phyloP scores from a whole-genome alignment of 1,139 yeast species.

The Zygosaccharomyces sapae region DNA sequence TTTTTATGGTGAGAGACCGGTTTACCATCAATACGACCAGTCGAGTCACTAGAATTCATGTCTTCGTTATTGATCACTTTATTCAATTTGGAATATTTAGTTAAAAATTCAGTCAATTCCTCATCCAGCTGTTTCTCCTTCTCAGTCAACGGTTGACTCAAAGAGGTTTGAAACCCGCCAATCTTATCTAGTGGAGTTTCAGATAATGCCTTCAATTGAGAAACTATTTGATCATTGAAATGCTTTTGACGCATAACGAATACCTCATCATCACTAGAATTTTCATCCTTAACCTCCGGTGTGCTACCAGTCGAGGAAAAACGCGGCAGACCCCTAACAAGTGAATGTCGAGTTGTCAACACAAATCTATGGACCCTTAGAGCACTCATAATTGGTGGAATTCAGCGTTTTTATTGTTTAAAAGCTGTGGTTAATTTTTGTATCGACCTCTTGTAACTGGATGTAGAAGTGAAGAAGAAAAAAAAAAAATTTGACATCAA shows the following conservation, averaged over 20 bases:
- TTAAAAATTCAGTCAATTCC: constrained; percentile 29
- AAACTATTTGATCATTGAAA: constrained; percentile 26
- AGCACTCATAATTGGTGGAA: constrained; percentile 9
- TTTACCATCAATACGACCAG: constrained; percentile 6
- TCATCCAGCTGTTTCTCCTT: constrained; percentile 34
- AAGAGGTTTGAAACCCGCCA: constrained; percentile 11
- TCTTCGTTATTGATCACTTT: constrained; percentile 20
- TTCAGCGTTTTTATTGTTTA: neutral
- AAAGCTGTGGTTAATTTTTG: neutral
- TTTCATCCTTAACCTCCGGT: neutral
- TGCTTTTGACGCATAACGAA: constrained; percentile 27
- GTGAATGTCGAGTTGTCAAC: constrained; percentile 7
- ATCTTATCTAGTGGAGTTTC: constrained; percentile 23
- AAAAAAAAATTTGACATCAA: constrained; percentile 5
- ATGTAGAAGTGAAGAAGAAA: neutral
- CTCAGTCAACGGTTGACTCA: constrained; percentile 22
- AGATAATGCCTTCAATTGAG: constrained; percentile 23
- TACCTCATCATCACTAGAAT: constrained; percentile 18
- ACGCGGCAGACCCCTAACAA: constrained; percentile 6
- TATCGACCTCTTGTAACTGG: neutral
- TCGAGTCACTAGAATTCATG: constrained; percentile 12
- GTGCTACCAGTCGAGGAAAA: constrained; percentile 9
- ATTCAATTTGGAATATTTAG: constrained; percentile 27
- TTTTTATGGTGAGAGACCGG: constrained; percentile 12
- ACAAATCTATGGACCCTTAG: constrained; percentile 8